These are phyloP conservation scores for Prinsepia uniflora DNA, from an alignment of 306 rosid species.

Conservation along the genomic window DNA sequence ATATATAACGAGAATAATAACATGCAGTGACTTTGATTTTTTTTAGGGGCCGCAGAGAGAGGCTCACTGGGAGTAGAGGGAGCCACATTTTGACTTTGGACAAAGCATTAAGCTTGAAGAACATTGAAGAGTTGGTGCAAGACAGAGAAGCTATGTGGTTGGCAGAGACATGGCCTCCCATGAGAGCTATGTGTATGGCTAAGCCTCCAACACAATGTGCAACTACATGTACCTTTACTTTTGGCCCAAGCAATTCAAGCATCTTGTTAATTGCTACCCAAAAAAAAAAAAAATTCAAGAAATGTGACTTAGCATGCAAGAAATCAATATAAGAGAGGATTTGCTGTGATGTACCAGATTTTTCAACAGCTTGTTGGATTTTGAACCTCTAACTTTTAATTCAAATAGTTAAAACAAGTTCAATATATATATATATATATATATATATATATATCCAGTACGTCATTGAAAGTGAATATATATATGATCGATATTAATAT, in stretches of 20 bases:
- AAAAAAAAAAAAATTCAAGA: no score
- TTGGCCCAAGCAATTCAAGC: slow-evolving; percentile 29
- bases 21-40: background rate
- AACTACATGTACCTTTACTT: slow-evolving; percentile 24
- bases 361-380: no score
- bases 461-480: no score
- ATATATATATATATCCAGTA: no score
- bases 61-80: slow-evolving; percentile 25
- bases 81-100: slow-evolving; percentile 39
- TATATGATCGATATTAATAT: background rate
- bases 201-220: slow-evolving; percentile 43
- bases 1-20: no score
- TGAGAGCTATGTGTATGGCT: slow-evolving; percentile 35
- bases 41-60: background rate
- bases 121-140: slow-evolving; percentile 41
- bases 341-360: no score
- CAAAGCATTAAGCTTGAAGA: slow-evolving; percentile 31
- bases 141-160: slow-evolving; percentile 33
- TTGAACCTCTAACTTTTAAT: no score
- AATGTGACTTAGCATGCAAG: background rate
- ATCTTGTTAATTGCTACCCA: slow-evolving; percentile 30
- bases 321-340: background rate
- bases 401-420: no score
- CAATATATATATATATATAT: no score
- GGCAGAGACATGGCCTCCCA: slow-evolving; percentile 35